phyloP scores from a whole-genome alignment of 805 yeast species.

The Brettanomyces naardenensis region DNA sequence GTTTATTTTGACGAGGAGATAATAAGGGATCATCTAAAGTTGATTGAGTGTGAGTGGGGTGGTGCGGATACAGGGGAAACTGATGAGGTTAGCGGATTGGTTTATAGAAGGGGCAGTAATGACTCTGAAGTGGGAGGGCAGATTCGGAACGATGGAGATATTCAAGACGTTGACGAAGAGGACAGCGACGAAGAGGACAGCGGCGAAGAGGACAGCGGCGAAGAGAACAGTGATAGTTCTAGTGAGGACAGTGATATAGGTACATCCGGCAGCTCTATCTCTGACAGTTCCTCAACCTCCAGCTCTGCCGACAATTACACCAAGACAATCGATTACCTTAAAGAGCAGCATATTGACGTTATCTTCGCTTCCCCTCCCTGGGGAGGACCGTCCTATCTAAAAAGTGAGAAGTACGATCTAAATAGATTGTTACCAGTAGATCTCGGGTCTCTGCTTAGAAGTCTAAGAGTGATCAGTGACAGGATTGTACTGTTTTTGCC shows the following conservation, averaged over 20 bases:
- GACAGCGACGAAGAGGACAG: background rate
- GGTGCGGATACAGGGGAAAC: slow-evolving; percentile 1
- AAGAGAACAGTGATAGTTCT: too few relatives aligned
- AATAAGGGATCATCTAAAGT: slow-evolving; percentile 43
- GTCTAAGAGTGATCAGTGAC: slow-evolving; percentile 31
- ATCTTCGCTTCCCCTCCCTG: slow-evolving; percentile 76
- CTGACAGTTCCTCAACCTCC: too few relatives aligned
- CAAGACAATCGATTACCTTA: slow-evolving; percentile 6
- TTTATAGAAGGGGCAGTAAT: too few relatives aligned
- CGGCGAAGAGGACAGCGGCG: too few relatives aligned
- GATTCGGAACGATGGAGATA: too few relatives aligned
- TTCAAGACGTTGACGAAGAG: too few relatives aligned
- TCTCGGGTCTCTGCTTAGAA: slow-evolving; percentile 33
- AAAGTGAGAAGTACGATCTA: slow-evolving; percentile 35
- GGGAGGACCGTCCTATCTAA: slow-evolving; percentile 68
- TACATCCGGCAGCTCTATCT: too few relatives aligned
- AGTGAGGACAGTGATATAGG: too few relatives aligned
- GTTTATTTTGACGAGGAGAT: slow-evolving; percentile 37
- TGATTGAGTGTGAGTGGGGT: slow-evolving; percentile 40
- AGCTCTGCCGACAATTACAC: slow-evolving; percentile 5
- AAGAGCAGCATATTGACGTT: slow-evolving; percentile 33
- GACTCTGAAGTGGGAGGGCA: too few relatives aligned
- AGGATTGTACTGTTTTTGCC: slow-evolving; percentile 59
- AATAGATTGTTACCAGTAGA: slow-evolving; percentile 36
- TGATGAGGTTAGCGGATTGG: background rate